These are phyloP conservation scores for Venturiaceae sp. DNA, from an alignment of 2,329 filamentous ascomycete species.

Conservation along the genomic window DNA sequence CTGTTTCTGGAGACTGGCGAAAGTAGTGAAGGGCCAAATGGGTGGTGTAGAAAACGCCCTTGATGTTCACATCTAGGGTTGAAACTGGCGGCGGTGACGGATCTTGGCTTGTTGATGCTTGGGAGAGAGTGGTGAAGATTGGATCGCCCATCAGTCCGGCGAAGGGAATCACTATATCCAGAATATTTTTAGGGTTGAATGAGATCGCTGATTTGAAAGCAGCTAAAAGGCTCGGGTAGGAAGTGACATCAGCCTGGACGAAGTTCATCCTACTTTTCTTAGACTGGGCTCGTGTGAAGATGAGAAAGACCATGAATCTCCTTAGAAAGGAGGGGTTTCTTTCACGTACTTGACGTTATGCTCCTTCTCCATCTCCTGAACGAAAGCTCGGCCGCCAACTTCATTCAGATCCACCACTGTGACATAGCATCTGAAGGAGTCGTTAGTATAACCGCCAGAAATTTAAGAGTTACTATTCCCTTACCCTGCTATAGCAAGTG, in stretches of 20 bases:
- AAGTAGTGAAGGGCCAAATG: constrained; percentile 22
- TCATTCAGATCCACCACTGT: constrained; percentile 17
- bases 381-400: background rate
- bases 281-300: background rate
- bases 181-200: constrained; percentile 14
- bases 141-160: constrained; percentile 19
- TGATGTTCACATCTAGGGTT: constrained; percentile 13
- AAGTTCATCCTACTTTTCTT: constrained; percentile 17
- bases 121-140: constrained; percentile 9
- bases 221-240: constrained; percentile 17
- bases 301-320: background rate
- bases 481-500: constrained; percentile 16
- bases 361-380: background rate
- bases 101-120: constrained; percentile 14
- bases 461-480: background rate
- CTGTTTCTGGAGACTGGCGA: constrained; percentile 7
- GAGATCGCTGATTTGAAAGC: constrained; percentile 21
- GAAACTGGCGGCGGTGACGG: constrained; percentile 16
- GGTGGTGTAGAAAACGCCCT: constrained; percentile 13
- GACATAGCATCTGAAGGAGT: constrained; percentile 15
- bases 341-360: background rate
- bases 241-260: constrained; percentile 20
- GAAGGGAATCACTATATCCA: constrained; percentile 22
- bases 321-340: background rate
- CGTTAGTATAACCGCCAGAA: background rate